Evolutionary conservation across 2,329 filamentous ascomycete species (phyloP), one percentile per base, ranked within the genome.

Genomic region (Macrophomina pseudophaseolina): DNA sequence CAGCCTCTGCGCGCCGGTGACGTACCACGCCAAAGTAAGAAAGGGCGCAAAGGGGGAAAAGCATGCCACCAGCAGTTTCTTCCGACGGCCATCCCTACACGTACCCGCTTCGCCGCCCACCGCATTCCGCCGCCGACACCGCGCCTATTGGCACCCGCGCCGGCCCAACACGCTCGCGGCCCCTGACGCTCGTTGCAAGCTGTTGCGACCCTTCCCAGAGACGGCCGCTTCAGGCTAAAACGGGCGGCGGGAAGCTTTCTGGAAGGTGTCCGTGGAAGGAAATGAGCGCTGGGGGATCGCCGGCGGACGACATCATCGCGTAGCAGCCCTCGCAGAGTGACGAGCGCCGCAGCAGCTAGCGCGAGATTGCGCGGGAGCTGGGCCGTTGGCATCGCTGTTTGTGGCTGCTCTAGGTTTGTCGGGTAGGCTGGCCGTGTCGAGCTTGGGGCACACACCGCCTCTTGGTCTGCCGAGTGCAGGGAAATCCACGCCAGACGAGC

Each of bases 391-490:
- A 60, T 60, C 32, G 58, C 35, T 32, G 58, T 62, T 49, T 62
- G 58, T 62, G 58, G 58, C 58, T 38, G 58, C 58, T 59, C 40
- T 62, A 62, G 58, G 58, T 62, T 23, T 62, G 58, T 49, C 58
- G 58, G 58, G 58, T 62, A 62, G 58, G 58, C n/a, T 49, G 44
- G 30, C 58, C 58, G 58, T 62, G 58, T 62, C 58, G 32, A 62
- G 58, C 58, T 60, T 62, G 23, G 58, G 38, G 18, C 53, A 40
- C 58, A 49, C 58, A 62, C 58, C 58, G 58, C 58, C 58, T 62
- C 58, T 62, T 62, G 56, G 56, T 30, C 16, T 38, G 54, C 40
- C 54, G 56, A 60, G 42, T 62, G 58, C 58, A 62, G 58, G 58
- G 42, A 62, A 62, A 49, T 62, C 58, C 58, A 62, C 58, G 58